These are phyloP conservation scores for Kwoniella bestiolae DNA, from an alignment of 768 basidiomycete genomes.

Conservation along the genomic window DNA sequence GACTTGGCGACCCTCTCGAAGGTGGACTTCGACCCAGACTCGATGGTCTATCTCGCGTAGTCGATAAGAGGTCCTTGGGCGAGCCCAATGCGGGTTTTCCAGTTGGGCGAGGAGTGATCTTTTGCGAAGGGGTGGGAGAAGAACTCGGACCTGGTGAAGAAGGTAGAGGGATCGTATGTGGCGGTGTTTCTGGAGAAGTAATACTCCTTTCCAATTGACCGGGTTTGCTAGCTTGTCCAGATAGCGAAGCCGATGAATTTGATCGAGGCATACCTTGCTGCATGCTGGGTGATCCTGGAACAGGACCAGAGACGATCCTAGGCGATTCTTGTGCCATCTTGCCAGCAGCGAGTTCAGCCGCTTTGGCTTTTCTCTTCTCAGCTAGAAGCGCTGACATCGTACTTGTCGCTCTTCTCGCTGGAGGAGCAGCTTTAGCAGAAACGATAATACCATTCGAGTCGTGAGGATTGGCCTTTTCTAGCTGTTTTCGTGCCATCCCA, in stretches of 20 bases:
- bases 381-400: conserved; percentile 86
- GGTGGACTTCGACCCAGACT: conserved; percentile 31
- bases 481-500: conserved; percentile 70
- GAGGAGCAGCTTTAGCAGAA: conserved; percentile 49
- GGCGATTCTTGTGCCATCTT: conserved; percentile 56
- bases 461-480: conserved; percentile 80
- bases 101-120: conserved; percentile 7
- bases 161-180: conserved; percentile 57
- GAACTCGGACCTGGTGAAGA: background rate
- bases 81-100: conserved; percentile 7
- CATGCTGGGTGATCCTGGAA: conserved; percentile 57
- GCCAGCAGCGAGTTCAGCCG: conserved; percentile 63
- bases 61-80: conserved; percentile 23
- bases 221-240: background rate
- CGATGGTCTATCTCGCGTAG: conserved; percentile 19
- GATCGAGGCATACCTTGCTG: conserved; percentile 26
- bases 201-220: background rate
- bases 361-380: conserved; percentile 82
- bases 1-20: conserved; percentile 29
- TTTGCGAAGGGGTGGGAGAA: conserved; percentile 10
- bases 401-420: conserved; percentile 67
- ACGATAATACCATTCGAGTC: conserved; percentile 33
- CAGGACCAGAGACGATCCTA: conserved; percentile 51
- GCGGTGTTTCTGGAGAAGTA: conserved; percentile 19
- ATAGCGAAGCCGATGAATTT: conserved; percentile 22